Base-by-base conservation (phyloP, 2,329 filamentous ascomycete species). In the Gremmenia infestans region DNA sequence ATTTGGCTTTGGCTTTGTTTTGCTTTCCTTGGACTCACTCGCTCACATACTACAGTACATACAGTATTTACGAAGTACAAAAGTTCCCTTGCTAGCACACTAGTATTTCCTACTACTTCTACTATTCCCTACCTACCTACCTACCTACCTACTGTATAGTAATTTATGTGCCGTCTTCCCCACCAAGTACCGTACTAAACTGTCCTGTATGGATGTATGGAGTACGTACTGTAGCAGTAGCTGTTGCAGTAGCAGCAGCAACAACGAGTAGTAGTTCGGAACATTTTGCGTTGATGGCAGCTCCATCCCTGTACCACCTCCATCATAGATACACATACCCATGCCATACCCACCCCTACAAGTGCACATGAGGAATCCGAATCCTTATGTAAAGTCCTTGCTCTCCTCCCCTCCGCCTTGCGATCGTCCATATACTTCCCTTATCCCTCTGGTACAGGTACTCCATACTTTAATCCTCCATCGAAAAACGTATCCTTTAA, bases 361-460 rank as follows among this genome's bases (percentile, higher is more conserved):
- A 22, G 17, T 19, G 17, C 39, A 42, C 17, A 45, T 36, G 53
- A 60, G 50, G 55, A 59, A 58, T 57, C 61, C 57, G 8, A 19
- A 19, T 19, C 39, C 39, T 60, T 61, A 61, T 60, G 59, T 61
- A 60, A 61, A 61, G 53, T 32, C 28, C 9, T 32, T 32, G 28
- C 8, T 32, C 22, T 22, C 22, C 37, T 19, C 42, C 50, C 35
- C 63, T 56, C 46, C 46, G 57, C 58, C 53, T 57, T 54, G 52
- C 49, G 65, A 67, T 67, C 62, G 54, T 48, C 63, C 56, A 56
- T 54, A 63, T 57, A 60, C 56, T 58, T 65, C 60, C 62, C 61
- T 43, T 45, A 59, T 60, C 43, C 54, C 53, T 39, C 35, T 49
- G 50, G 37, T 22, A 32, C 28, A 32, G 28, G 28, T 32, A 53